Evolutionary conservation across 352 stramenopile species (phyloP), one percentile per base, ranked within the genome.

Genomic region (Phytophthora hybrid): DNA sequence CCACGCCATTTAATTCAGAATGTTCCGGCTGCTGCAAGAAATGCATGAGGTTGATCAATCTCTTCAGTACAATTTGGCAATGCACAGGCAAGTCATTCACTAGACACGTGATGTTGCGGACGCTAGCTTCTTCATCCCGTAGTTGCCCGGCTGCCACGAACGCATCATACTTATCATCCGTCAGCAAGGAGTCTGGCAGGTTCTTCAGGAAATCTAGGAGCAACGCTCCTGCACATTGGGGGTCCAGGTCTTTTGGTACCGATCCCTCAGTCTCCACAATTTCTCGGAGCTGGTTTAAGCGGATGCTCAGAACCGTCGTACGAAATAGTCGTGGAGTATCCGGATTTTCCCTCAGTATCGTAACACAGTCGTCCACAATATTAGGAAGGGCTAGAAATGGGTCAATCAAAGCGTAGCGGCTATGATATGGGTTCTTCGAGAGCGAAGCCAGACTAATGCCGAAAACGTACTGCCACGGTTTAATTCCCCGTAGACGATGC

Each of bases 401-500:
- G 55, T 96, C 84, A 65, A 96, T 93, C 51, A 94, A 68, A 29
- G 88, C 89, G 51, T 90, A 95, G 13, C 86, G 83, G 59, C 82
- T 91, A 69, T 96, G 89, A 51, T 92, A 94, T 41, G 89, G 84
- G 62, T 93, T 94, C 63, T 88, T 91, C 51, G 85, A 82, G 18
- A 96, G 73, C n/a, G 90, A 94, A 14, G 78, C 78, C 31, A 96
- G 51, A 44, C 81, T 87, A 29, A 96, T 81, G 23, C 86, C 89
- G 53, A 96, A 96, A 4, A 94, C 87, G 47, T 93, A 86, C 68
- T 96, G 89, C 86, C 87, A 96, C 39, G 87, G 89, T 60, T 94
- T 92, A 64, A 94, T 92, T 7, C 82, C 85, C 52, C 91, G 87
- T 61, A 92, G 80, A 5, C 85, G 87, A 75, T 94, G 84, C 1